phyloP scores from a whole-genome alignment of 2,329 filamentous ascomycete genomes.

The Neospermospora avenae region DNA sequence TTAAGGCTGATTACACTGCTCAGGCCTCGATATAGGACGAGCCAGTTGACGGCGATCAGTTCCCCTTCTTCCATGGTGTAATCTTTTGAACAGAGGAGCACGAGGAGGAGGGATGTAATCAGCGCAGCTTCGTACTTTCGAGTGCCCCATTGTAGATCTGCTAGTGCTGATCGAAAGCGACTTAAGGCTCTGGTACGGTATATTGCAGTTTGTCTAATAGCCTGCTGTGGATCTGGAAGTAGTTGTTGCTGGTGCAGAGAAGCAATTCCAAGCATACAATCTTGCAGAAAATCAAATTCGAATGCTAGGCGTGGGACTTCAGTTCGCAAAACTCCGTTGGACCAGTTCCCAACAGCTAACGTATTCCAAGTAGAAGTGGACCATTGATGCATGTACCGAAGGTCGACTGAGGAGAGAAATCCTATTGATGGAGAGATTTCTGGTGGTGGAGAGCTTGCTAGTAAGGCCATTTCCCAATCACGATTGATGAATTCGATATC shows the following conservation, averaged over 20 bases:
- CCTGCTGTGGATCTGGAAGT: conserved; percentile 13
- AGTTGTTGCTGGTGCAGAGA: conserved; percentile 29
- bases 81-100: conserved; percentile 26
- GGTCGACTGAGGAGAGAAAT: conserved; percentile 22
- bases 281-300: conserved; percentile 29
- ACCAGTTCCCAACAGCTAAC: conserved; percentile 18
- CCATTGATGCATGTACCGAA: conserved; percentile 33
- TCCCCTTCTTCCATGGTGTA: conserved; percentile 17
- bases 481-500: not conserved
- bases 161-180: conserved; percentile 26
- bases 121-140: conserved; percentile 29
- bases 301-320: conserved; percentile 31
- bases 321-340: conserved; percentile 20
- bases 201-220: conserved; percentile 21
- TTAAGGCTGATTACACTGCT: conserved; percentile 17
- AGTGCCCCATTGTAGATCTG: conserved; percentile 13
- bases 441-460: conserved; percentile 12
- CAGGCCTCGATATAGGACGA: conserved; percentile 29
- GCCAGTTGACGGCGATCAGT: conserved; percentile 27
- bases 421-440: conserved; percentile 19
- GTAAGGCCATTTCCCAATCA: conserved; percentile 11
- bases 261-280: conserved; percentile 30
- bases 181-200: conserved; percentile 28
- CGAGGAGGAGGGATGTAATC: conserved; percentile 28
- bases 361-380: conserved; percentile 24